phyloP scores from a whole-genome alignment of 1,284 basidiomycete genomes.

The Pseudozyma hubeiensis region DNA sequence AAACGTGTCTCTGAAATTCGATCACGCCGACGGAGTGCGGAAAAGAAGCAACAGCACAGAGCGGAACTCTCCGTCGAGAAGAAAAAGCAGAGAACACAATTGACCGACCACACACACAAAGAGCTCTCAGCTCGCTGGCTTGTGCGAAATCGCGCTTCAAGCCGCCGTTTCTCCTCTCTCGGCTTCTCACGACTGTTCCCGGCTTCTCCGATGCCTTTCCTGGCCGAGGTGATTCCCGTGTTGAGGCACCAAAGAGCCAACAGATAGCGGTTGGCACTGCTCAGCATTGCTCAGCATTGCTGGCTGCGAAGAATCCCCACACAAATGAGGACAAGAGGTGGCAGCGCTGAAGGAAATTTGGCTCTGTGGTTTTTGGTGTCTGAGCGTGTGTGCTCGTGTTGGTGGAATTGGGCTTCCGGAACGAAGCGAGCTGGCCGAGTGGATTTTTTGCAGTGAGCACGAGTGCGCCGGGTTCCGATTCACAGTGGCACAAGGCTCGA shows the following conservation, averaged over 20 bases:
- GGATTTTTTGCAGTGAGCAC: constrained; percentile 1
- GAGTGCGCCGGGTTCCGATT: constrained; percentile 12
- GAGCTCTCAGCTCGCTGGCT: neutral
- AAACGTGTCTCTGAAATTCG: neutral
- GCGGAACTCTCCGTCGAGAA: constrained; percentile 9
- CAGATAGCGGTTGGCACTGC: too few relatives aligned
- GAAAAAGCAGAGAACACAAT: neutral
- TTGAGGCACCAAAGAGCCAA: too few relatives aligned
- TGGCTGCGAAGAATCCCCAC: too few relatives aligned
- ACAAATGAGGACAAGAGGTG: too few relatives aligned
- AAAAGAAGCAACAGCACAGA: neutral
- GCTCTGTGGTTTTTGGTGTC: neutral
- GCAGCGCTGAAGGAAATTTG: too few relatives aligned
- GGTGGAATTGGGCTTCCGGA: constrained; percentile 7
- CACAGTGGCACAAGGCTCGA: neutral
- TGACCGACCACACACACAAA: neutral
- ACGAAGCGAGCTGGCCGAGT: constrained; percentile 3
- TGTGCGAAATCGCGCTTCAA: too few relatives aligned
- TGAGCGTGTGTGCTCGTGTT: neutral
- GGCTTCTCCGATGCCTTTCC: too few relatives aligned
- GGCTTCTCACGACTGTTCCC: too few relatives aligned
- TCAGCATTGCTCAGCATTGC: too few relatives aligned
- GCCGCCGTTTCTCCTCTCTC: too few relatives aligned
- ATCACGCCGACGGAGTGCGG: neutral
- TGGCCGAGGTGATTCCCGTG: too few relatives aligned